Evolutionary conservation across 2,329 filamentous ascomycete species (phyloP).

Genomic region (Fusarium tricinctum): DNA sequence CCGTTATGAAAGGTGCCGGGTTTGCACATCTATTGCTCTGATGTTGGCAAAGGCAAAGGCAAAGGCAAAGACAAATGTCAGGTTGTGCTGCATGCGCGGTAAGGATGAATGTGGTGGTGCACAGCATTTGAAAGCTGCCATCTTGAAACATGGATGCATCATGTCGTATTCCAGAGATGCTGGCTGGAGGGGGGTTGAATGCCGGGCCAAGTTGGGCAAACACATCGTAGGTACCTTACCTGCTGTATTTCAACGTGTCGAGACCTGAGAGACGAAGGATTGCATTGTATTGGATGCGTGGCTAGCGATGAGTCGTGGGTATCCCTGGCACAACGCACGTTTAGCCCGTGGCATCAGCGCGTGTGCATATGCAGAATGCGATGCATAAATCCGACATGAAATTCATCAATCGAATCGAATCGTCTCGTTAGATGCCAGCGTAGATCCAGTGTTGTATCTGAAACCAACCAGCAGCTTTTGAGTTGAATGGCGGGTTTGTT

Average conservation of each 20-base stretch:
- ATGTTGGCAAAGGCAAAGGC: not conserved
- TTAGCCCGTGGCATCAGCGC: constrained; percentile 41
- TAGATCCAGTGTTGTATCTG: constrained; percentile 7
- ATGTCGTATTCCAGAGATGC: constrained; percentile 22
- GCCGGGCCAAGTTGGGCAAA: constrained; percentile 29
- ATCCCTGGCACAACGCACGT: constrained; percentile 25
- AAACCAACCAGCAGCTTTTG: not conserved
- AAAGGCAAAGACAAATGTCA: constrained; percentile 3
- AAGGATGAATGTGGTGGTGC: constrained; percentile 9
- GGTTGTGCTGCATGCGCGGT: not conserved
- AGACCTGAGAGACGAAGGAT: constrained; percentile 8
- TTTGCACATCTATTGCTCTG: not conserved
- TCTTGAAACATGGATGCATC: constrained; percentile 32
- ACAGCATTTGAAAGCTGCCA: constrained; percentile 12
- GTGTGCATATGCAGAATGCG: constrained; percentile 40
- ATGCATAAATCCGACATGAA: constrained; percentile 31
- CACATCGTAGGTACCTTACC: constrained; percentile 21
- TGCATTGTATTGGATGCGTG: constrained; percentile 25
- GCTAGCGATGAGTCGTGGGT: constrained; percentile 29
- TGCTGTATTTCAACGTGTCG: constrained; percentile 19
- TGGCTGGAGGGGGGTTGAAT: constrained; percentile 11
- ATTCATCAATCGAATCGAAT: constrained; percentile 8
- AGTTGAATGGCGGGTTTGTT: not conserved
- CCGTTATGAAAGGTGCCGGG: not conserved
- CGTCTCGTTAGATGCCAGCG: constrained; percentile 4